phyloP scores from a whole-genome alignment of 441 rosid species.

The Sinapis alba region DNA sequence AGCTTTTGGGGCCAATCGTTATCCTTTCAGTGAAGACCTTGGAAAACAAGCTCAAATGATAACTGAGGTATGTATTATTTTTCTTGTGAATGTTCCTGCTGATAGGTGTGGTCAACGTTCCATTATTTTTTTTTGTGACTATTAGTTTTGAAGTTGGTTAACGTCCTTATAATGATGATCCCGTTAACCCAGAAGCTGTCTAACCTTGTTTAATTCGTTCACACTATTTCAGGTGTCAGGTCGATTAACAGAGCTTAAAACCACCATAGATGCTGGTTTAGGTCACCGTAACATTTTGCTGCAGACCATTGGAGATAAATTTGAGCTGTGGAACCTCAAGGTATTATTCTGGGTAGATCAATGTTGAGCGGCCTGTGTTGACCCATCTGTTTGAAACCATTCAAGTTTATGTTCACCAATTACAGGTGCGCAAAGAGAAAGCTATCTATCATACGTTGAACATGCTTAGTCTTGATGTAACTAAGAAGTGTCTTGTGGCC shows the following conservation, averaged over 20 bases:
- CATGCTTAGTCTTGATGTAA: conserved; percentile 76
- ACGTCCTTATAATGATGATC: conserved; percentile 2
- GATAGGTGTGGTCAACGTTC: background rate
- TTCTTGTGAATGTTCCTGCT: conserved; percentile 5
- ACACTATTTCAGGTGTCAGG: conserved; percentile 66
- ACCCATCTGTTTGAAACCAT: conserved; percentile 7
- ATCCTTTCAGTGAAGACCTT: conserved; percentile 76
- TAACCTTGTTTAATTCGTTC: conserved; percentile 9
- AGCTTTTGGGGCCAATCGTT: conserved; percentile 95
- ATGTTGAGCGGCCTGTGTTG: conserved; percentile 11
- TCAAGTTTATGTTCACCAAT: conserved; percentile 30
- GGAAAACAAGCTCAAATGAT: conserved; percentile 73
- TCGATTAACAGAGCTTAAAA: conserved; percentile 72
- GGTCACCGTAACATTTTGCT: conserved; percentile 65
- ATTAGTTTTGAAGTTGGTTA: conserved; percentile 10
- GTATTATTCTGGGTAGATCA: conserved; percentile 40
- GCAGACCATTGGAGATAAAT: conserved; percentile 66
- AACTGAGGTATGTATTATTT: conserved; percentile 52
- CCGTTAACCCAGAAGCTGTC: background rate
- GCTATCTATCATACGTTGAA: conserved; percentile 64
- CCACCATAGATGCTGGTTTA: conserved; percentile 76
- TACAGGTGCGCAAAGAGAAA: conserved; percentile 66
- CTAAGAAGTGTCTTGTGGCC: conserved; percentile 72
- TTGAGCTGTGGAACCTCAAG: conserved; percentile 78
- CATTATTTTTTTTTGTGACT: conserved; percentile 2